These are phyloP conservation scores for Aspergillus sp. DNA, from an alignment of 2,329 filamentous ascomycete genomes.

Conservation along the genomic window DNA sequence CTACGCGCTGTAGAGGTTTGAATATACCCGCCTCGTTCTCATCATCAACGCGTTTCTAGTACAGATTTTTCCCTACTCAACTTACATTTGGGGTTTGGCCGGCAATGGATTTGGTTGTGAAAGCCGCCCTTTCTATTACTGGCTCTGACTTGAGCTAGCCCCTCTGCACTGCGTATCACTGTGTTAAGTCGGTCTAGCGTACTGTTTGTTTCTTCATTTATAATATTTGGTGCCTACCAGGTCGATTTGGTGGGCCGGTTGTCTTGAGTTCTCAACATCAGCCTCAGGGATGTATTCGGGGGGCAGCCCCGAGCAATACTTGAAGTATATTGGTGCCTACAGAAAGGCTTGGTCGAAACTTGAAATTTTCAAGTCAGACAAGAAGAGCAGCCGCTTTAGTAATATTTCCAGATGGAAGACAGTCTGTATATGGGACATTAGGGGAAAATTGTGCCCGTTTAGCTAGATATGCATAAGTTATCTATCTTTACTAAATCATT, in stretches of 20 bases:
- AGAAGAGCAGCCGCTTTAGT: constrained; percentile 8
- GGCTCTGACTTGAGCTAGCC: neutral
- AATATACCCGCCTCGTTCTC: constrained; percentile 19
- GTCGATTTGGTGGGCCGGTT: constrained; percentile 9
- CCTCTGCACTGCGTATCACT: constrained; percentile 18
- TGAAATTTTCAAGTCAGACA: neutral
- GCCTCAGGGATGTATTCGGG: constrained; percentile 5
- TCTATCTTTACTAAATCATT: constrained; percentile 14
- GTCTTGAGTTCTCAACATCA: constrained; percentile 2
- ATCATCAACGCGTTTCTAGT: constrained; percentile 27
- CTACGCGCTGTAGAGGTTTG: constrained; percentile 45
- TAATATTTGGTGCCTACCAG: constrained; percentile 15
- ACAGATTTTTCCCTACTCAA: constrained; percentile 16
- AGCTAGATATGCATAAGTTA: constrained; percentile 23
- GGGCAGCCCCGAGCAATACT: constrained; percentile 2
- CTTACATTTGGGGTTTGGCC: constrained; percentile 10
- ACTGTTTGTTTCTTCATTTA: constrained; percentile 19
- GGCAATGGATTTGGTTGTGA: constrained; percentile 14
- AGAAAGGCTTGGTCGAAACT: neutral
- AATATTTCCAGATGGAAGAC: constrained; percentile 13
- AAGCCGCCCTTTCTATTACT: constrained; percentile 13
- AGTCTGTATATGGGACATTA: constrained; percentile 9
- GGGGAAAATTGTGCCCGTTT: constrained; percentile 23
- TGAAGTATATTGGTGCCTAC: constrained; percentile 14
- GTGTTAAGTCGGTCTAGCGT: constrained; percentile 26